These are phyloP conservation scores for Phallus indusiatus DNA, from an alignment of 768 basidiomycete species.

Conservation along the genomic window DNA sequence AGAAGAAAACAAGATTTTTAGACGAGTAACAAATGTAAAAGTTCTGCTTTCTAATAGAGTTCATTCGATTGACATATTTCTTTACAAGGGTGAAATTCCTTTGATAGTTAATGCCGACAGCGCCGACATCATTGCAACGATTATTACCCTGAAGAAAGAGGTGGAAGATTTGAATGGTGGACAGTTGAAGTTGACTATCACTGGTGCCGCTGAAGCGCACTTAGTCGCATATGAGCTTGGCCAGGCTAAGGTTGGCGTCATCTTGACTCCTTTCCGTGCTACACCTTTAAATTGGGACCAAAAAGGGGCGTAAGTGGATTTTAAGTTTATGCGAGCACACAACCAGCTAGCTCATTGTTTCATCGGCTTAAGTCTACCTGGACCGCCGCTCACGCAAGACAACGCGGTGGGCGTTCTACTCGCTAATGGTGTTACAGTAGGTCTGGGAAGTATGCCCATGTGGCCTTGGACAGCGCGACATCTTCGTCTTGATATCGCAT, in stretches of 20 bases:
- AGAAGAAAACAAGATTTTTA: conserved; percentile 33
- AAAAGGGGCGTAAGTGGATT: conserved; percentile 42
- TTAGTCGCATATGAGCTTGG: conserved; percentile 66
- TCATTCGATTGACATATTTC: not conserved
- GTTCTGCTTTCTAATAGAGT: not conserved
- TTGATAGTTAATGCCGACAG: conserved; percentile 54
- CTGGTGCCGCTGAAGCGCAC: conserved; percentile 58
- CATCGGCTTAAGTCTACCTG: conserved; percentile 21
- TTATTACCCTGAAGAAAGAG: conserved; percentile 57
- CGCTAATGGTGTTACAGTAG: conserved; percentile 25
- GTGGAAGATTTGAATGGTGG: conserved; percentile 35
- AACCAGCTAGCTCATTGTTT: not conserved
- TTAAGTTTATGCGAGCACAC: not conserved
- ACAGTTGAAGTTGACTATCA: conserved; percentile 39
- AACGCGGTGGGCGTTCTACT: conserved; percentile 23
- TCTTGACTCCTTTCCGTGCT: conserved; percentile 55
- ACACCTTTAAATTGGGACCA: conserved; percentile 69
- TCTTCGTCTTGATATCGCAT: conserved; percentile 17
- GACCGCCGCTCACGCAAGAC: conserved; percentile 27
- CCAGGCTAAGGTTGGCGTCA: conserved; percentile 56
- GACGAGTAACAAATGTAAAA: conserved; percentile 27
- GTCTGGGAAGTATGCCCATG: conserved; percentile 10
- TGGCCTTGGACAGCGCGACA: conserved; percentile 28
- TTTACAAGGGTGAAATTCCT: conserved; percentile 40
- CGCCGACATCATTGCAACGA: conserved; percentile 59